Base-by-base conservation (phyloP, 495 filamentous ascomycete species). In the Penicillium atrosanguineum region DNA sequence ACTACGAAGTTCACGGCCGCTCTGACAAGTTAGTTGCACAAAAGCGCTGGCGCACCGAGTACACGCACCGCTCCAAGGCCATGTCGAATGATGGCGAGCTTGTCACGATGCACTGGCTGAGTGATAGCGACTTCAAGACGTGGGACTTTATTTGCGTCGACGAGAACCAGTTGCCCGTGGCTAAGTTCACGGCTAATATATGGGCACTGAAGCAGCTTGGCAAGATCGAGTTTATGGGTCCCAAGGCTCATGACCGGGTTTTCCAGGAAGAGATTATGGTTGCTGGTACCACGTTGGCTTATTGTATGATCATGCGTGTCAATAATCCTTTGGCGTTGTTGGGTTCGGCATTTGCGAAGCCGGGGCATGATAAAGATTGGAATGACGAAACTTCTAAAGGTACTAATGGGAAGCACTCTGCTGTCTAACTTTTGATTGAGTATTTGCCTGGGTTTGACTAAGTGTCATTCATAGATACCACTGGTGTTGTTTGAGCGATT, bases 71-170 rank as follows among this genome's bases (percentile, higher is more conserved):
- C 25, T 71, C 69, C 0, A 37, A 52, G 31, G 53, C 55, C 9
- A 64, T 55, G 40, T 62, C 61, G 7, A 42, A 46, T 8, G 56
- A 53, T 8, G 59, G 52, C 12, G 28, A 52, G 0, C 65, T 69
- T 0, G 53, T 60, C 14, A 65, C 57, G 18, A 45, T 73, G 58
- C 67, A 65, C 36, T 40, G 38, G 38, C n/a, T 20, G 38, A 40
- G 38, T 40, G 38, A 40, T 20, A 40, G 38, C 16, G 38, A 40
- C 18, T 62, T 70, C 45, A 70, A 64, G 18, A 62, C 37, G 8
- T 73, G 69, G 67, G 65, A 73, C 45, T 73, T 71, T 54, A 49
- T 73, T 36, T 70, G 65, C 40, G 46, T 62, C 9, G 65, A 70
- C 40, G 69, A 70, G 45, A 43, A 64, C 1, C 59, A 65, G 42